These are phyloP conservation scores for Penicillium ucsense DNA, from an alignment of 495 filamentous ascomycete species.

Conservation along the genomic window DNA sequence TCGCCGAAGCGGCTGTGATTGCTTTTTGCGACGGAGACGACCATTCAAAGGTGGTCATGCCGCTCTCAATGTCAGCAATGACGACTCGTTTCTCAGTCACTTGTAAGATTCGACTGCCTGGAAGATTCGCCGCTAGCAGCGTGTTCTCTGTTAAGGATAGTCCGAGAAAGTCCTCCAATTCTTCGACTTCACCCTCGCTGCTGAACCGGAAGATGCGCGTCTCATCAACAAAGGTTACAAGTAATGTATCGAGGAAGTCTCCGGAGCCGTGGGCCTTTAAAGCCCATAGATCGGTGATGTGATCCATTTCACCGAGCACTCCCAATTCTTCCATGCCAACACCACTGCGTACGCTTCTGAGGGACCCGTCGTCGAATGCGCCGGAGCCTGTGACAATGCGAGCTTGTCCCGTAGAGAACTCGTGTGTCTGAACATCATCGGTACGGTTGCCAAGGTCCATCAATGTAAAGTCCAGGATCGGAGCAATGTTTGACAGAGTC, in stretches of 20 bases:
- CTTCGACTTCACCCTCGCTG: slow-evolving; percentile 69
- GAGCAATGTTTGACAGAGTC: slow-evolving; percentile 74
- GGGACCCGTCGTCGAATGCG: slow-evolving; percentile 72
- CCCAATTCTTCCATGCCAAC: slow-evolving; percentile 88
- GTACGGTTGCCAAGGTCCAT: slow-evolving; percentile 88
- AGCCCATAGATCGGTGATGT: slow-evolving; percentile 62
- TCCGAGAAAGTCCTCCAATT: slow-evolving; percentile 63
- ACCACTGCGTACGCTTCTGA: slow-evolving; percentile 84
- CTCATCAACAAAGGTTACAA: slow-evolving; percentile 75
- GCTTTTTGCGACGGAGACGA: slow-evolving; percentile 40
- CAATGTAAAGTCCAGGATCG: slow-evolving; percentile 84
- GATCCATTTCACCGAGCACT: slow-evolving; percentile 67
- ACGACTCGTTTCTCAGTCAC: slow-evolving; percentile 56
- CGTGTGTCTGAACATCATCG: slow-evolving; percentile 68
- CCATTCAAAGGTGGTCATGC: slow-evolving; percentile 62
- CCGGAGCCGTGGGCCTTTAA: slow-evolving; percentile 40
- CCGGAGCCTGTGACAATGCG: slow-evolving; percentile 89
- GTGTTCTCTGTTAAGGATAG: slow-evolving; percentile 62
- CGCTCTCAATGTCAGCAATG: slow-evolving; percentile 60
- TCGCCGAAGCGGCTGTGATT: slow-evolving; percentile 75
- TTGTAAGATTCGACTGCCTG: slow-evolving; percentile 59
- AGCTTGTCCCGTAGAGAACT: slow-evolving; percentile 90
- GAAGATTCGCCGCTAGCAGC: slow-evolving; percentile 57
- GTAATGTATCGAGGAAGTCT: slow-evolving; percentile 54
- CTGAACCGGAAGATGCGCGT: slow-evolving; percentile 77